Base-by-base conservation (phyloP, 1,284 basidiomycete genomes). In the Cerioporus squamosus region DNA sequence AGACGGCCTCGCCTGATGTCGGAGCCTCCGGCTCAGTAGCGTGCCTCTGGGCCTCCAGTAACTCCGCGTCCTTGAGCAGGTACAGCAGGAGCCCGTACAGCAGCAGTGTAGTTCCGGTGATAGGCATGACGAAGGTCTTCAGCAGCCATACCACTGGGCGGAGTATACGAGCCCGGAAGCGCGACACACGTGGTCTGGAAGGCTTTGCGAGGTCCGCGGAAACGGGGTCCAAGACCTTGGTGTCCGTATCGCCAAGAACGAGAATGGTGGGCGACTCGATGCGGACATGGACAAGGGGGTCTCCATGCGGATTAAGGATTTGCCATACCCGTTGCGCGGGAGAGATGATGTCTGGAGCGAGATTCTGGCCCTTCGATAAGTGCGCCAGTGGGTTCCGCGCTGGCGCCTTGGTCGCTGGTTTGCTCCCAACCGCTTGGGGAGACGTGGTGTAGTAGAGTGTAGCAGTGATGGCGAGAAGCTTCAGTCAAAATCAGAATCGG, bases 51-150 rank as follows among this genome's bases (percentile, higher is more conserved):
- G 91, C 90, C 67, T 96, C 95, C 15, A 98, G 82, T 2, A 95
- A 82, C 60, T 98, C 95, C 0, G 94, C 87, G 64, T 97, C 91
- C 76, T 97, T 97, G 58, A 98, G 79, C 1, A 99, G 81, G 70
- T 96, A 96, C n/a, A 94, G 81, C 14, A 97, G 77, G 20, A 98
- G 75, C 8, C 84, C 80, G 72, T 93, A 98, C 3, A 98, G 80
- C 2, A 85, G 73, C 33, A 83, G 77, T 3, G 91, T 91, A 0
- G 95, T 97, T 2, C 81, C 80, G 2, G 86, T 83, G 68, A 97
- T 97, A 0, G 97, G 97, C 1, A 94, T 72, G 1, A 95, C 77
- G 69, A 97, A 87, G 60, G 95, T 90, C 74, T 93, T 93, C 70
- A 91, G 67, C 38, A 93, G 74, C 85, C 92, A 91, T 47, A 88